Base-by-base conservation (phyloP, 2,329 filamentous ascomycete species). In the Xylaria sp. region DNA sequence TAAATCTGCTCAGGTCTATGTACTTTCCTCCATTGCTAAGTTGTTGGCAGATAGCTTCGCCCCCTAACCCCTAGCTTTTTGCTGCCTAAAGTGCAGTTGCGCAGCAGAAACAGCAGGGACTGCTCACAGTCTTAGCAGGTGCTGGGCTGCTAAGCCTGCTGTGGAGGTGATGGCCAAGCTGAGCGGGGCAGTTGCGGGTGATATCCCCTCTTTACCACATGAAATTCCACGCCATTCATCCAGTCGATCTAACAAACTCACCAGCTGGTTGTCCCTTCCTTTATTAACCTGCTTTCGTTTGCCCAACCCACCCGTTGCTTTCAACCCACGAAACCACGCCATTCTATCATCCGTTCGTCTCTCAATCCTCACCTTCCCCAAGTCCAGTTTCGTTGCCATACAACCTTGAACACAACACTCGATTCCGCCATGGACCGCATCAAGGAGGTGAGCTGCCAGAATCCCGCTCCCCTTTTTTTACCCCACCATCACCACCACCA, bases 391-490 rank as follows among this genome's bases (percentile, higher is more conserved):
- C 33, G 2, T 33, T 10, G 33, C 60, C 72, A 75, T 59, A 72
- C 71, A 67, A 62, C 51, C 60, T 67, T 51, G 6, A 63, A 67
- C 72, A 69, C 59, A 44, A 44, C 57, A 61, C 67, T 11, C 59
- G 65, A 69, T 49, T 54, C 68, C 71, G 87, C 79, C 79, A 95
- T 95, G 93, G 93, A 96, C 83, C 92, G 91, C 83, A 94, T 96
- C 83, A 94, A 93, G 90, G 91, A 94, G 88, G 92, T 94, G 83
- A 86, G 91, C 68, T 87, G 36, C 69, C 65, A 62, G 56, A 69
- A 67, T 66, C 60, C 66, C 67, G 33, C 48, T 70, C 71, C 66
- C 71, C 69, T 68, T 71, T 68, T 71, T 72, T 74, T 77, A 77
- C 77, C 76, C 75, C 78, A 78, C 76, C 74, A 79, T 76, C 71